These are phyloP conservation scores for Penicillium salamii DNA, from an alignment of 495 filamentous ascomycete species.

Conservation along the genomic window DNA sequence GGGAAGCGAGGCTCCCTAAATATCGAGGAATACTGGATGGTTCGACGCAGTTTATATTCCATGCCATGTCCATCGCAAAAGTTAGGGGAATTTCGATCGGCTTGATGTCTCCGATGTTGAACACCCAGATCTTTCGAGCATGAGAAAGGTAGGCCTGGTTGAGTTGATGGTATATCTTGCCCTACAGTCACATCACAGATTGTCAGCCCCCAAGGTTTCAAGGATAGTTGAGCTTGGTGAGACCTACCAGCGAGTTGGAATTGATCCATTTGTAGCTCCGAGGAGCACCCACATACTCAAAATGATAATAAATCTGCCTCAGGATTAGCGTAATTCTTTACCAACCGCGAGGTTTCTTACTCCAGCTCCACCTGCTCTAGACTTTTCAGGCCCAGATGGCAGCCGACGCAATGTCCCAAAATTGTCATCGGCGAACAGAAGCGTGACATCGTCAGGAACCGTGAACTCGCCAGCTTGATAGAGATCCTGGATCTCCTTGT, in stretches of 20 bases:
- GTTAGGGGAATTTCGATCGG: conserved; percentile 16
- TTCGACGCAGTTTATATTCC: conserved; percentile 14
- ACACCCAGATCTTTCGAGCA: conserved; percentile 69
- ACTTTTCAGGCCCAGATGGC: conserved; percentile 58
- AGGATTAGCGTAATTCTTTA: neutral
- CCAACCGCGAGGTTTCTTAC: too few species aligned
- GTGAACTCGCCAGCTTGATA: conserved; percentile 57
- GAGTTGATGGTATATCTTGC: conserved; percentile 28
- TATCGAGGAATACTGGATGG: conserved; percentile 51
- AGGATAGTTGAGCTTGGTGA: neutral
- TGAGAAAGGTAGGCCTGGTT: conserved; percentile 52
- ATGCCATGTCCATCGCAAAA: conserved; percentile 21
- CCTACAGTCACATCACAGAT: neutral
- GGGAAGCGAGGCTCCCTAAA: conserved; percentile 54
- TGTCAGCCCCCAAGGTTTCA: too few species aligned
- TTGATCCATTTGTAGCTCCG: conserved; percentile 33
- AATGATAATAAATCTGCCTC: conserved; percentile 62
- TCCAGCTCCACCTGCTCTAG: conserved; percentile 63
- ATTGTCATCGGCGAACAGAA: conserved; percentile 77
- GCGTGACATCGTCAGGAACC: conserved; percentile 69
- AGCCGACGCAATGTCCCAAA: conserved; percentile 67
- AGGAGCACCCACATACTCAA: conserved; percentile 52
- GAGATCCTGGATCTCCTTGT: conserved; percentile 70
- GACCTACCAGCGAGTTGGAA: conserved; percentile 21
- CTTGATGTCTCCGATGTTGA: conserved; percentile 70